phyloP scores from a whole-genome alignment of 148 eudicot genomes.

The Agrostemma githago region DNA sequence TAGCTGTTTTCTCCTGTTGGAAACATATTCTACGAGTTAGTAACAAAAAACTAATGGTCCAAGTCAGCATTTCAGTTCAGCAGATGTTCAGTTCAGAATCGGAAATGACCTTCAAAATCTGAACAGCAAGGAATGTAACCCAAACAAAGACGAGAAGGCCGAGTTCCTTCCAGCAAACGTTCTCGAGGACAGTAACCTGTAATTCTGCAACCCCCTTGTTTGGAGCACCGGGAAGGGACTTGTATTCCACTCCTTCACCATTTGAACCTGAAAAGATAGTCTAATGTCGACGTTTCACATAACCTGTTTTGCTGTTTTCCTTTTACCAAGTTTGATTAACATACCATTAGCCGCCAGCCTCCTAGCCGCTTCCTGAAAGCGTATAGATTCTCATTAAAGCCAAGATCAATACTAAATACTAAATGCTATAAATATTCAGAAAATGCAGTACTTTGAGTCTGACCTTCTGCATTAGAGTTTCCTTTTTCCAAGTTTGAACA shows the following conservation, averaged over 20 bases:
- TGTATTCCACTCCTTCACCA: constrained; percentile 62
- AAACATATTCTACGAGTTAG: constrained; percentile 9
- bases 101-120: constrained; percentile 60
- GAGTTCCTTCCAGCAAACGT: constrained; percentile 81
- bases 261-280: constrained; percentile 32
- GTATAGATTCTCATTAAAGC: not conserved
- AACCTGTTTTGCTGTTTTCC: not conserved
- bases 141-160: constrained; percentile 82
- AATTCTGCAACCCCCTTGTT: constrained; percentile 35
- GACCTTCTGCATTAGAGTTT: constrained; percentile 74
- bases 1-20: constrained; percentile 55
- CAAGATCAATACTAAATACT: not conserved
- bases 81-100: not conserved
- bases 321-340: constrained; percentile 23
- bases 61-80: no score
- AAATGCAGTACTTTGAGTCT: not conserved
- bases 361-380: constrained; percentile 62
- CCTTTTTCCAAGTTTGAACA: constrained; percentile 81
- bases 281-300: not conserved
- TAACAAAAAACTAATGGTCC: not conserved
- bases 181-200: constrained; percentile 49
- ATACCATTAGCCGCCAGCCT: constrained; percentile 48
- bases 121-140: constrained; percentile 69
- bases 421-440: not conserved
- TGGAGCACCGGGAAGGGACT: constrained; percentile 72